Evolutionary conservation across 768 basidiomycete species (phyloP), one percentile per base, ranked within the genome.

Genomic region (Dentipellis fragilis): DNA sequence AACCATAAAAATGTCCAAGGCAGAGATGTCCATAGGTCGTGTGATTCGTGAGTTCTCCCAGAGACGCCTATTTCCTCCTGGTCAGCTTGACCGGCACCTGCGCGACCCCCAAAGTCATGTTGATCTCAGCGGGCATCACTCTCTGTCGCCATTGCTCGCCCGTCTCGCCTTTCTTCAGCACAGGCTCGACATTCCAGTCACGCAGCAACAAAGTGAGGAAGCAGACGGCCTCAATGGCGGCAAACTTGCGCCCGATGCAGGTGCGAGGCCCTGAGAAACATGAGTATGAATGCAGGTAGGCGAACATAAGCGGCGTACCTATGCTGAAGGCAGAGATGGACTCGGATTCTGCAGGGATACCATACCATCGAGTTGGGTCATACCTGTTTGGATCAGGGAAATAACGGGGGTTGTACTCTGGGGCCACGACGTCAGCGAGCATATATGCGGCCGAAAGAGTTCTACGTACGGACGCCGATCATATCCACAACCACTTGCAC

Each of bases 181-280:
- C 53, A 1, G 79, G 78, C 51, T 77, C 73, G 10, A 84, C 63
- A 29, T 66, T 71, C 75, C 75, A 83, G 47, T 83, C 81, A 16
- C 77, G 70, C 19, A 82, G 64, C 8, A 83, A 61, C 61, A 72
- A 66, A 1, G 78, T 72, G 17, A 84, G 70, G 69, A 83, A 79
- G 50, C 72, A 74, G 16, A 83, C 73, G 1, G 73, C 70, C 61
- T 84, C 80, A 0, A 70, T 73, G 0, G 72, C 70, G 2, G 81
- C 78, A 59, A 84, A 84, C 57, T 74, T 79, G 29, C 78, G 69
- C 4, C 81, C 82, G 11, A 81, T 66, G 58, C 82, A 84, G 14
- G 65, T 61, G 14, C 80, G 73, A 34, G 79, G 78, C 49, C 78
- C 77, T 74, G 57, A 29, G 16, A 54, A 7, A 22, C 14, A 56